Evolutionary conservation across 495 filamentous ascomycete species (phyloP).

Genomic region (Penicillium crystallinum): DNA sequence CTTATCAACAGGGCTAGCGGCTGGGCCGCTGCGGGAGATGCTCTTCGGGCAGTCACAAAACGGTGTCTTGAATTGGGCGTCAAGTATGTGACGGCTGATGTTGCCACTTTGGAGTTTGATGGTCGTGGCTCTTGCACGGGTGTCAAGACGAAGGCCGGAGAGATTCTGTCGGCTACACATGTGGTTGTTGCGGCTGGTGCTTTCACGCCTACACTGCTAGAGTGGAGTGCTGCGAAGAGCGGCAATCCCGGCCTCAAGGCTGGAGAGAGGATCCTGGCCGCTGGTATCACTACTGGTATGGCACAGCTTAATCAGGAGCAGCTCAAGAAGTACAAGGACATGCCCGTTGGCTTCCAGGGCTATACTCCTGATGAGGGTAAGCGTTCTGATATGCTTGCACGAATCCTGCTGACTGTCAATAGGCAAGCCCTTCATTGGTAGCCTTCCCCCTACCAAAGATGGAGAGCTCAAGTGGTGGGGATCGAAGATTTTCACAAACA

Average conservation of each 20-base stretch:
- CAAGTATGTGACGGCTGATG: constrained; percentile 43
- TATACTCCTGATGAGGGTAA: constrained; percentile 30
- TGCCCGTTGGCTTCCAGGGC: constrained; percentile 36
- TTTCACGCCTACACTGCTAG: constrained; percentile 55
- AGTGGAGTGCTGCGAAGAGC: constrained; percentile 42
- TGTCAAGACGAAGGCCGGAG: constrained; percentile 38
- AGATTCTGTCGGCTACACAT: constrained; percentile 36
- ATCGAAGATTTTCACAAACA: constrained; percentile 48
- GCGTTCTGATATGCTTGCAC: not conserved
- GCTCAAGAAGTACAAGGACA: constrained; percentile 27
- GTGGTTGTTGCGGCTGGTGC: constrained; percentile 54
- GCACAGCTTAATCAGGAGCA: constrained; percentile 26
- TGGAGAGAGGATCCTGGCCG: constrained; percentile 49
- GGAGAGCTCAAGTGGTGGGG: constrained; percentile 50
- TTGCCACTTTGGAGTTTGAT: constrained; percentile 40
- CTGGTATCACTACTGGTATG: constrained; percentile 51
- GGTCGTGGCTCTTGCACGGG: constrained; percentile 41
- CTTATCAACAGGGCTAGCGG: constrained; percentile 52
- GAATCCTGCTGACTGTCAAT: constrained; percentile 7
- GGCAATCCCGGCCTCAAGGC: constrained; percentile 41
- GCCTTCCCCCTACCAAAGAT: constrained; percentile 30
- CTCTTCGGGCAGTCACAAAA: constrained; percentile 42
- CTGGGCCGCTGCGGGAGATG: constrained; percentile 56
- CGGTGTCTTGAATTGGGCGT: constrained; percentile 48
- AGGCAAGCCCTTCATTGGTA: constrained; percentile 33